Conservation (phyloP, 352 stramenopile species). For the Phytophthora chlamydospora region DNA sequence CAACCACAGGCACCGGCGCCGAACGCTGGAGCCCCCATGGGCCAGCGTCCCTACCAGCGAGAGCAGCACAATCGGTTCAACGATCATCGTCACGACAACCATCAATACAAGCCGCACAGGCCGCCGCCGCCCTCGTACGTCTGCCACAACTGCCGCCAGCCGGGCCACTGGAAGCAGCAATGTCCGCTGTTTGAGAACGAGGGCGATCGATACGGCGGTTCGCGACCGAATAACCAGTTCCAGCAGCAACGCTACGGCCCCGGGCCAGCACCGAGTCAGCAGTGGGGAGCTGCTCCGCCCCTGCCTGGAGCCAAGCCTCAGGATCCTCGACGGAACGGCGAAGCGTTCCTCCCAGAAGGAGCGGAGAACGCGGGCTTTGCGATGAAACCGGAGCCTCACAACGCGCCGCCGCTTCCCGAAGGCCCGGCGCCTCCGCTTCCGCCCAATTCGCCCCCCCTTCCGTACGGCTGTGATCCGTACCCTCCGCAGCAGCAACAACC, state of each 20-base stretch:
- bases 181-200: constrained; percentile 52
- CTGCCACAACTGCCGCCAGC: constrained; percentile 79
- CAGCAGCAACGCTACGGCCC: constrained; percentile 12
- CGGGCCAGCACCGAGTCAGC: constrained; percentile 8
- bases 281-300: constrained; percentile 17
- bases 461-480: constrained; percentile 27
- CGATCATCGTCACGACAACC: constrained; percentile 32
- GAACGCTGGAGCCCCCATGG: constrained; percentile 5
- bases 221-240: constrained; percentile 11
- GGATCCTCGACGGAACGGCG: constrained; percentile 27
- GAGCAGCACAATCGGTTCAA: constrained; percentile 35
- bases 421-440: constrained; percentile 28
- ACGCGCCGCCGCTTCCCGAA: constrained; percentile 25
- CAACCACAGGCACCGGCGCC: constrained; percentile 9
- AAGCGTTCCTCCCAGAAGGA: constrained; percentile 6
- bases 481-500: constrained; percentile 13
- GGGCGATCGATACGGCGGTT: constrained; percentile 11
- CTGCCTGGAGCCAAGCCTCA: constrained; percentile 18
- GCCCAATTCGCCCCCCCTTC: constrained; percentile 15
- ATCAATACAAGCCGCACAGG: constrained; percentile 35
- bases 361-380: constrained; percentile 5
- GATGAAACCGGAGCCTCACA: constrained; percentile 10
- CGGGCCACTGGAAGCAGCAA: constrained; percentile 84
- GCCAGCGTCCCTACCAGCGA: constrained; percentile 27
- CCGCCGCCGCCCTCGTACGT: constrained; percentile 67